These are phyloP conservation scores for Paspalum vaginatum DNA, from an alignment of 176 grass and related monocot genomes.

Conservation along the genomic window DNA sequence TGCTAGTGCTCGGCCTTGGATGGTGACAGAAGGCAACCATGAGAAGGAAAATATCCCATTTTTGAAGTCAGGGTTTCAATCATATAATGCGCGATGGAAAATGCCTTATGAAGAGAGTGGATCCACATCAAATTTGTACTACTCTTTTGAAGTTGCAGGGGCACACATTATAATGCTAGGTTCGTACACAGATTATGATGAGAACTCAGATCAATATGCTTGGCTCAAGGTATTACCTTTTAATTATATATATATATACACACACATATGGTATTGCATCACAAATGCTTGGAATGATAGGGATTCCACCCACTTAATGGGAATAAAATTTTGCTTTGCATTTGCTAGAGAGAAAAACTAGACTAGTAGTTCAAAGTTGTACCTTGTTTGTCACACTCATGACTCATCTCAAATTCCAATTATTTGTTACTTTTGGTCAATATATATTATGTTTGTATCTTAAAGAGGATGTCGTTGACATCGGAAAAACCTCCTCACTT, in stretches of 20 bases:
- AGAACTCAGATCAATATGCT: constrained; percentile 86
- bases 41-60: constrained; percentile 86
- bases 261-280: not conserved
- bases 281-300: constrained; percentile 1
- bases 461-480: not conserved
- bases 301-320: not conserved
- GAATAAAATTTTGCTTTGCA: not conserved
- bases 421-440: not conserved
- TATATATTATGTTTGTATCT: constrained; percentile 16
- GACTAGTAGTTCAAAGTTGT: not conserved
- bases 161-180: constrained; percentile 90
- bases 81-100: constrained; percentile 95
- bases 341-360: not conserved
- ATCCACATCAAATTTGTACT: constrained; percentile 87
- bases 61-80: constrained; percentile 70
- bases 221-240: constrained; percentile 79
- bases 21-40: constrained; percentile 99
- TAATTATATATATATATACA: not conserved
- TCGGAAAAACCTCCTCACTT: not conserved
- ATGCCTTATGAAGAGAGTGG: constrained; percentile 94
- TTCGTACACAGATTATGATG: constrained; percentile 96
- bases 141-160: constrained; percentile 80
- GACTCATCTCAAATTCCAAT: not conserved
- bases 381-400: not conserved
- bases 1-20: constrained; percentile 86